Percentiles rank a stretch among this genome's conserved stretches.
These are phyloP conservation scores for Penicillium crystallinum DNA, from an alignment of 495 filamentous ascomycete species.

Conservation along the genomic window DNA sequence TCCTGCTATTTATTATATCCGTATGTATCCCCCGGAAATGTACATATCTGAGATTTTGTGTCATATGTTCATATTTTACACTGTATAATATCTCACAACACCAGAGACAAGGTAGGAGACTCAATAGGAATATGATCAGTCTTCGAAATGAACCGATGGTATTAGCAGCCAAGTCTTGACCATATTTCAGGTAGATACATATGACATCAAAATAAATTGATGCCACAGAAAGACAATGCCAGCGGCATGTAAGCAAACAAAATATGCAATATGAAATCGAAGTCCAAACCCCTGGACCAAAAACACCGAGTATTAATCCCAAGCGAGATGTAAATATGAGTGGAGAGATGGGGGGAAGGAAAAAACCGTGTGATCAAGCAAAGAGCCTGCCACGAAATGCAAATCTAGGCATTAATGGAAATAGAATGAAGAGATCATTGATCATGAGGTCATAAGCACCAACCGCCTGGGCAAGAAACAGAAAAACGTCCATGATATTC, in stretches of 20 bases:
- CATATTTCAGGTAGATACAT: neutral
- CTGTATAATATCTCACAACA: neutral
- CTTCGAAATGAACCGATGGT: too few species aligned
- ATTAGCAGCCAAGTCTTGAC: neutral
- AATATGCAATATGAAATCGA: neutral
- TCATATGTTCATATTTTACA: neutral
- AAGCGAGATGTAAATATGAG: neutral
- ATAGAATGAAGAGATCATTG: neutral
- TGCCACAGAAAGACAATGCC: neutral
- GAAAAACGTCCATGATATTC: neutral
- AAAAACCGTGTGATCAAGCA: neutral
- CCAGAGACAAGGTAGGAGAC: too few species aligned
- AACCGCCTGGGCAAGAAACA: neutral
- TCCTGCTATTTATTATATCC: neutral
- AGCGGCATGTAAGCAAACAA: neutral
- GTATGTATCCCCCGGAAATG: neutral
- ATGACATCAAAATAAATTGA: neutral
- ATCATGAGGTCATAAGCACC: slow-evolving; percentile 3
- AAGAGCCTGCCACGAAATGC: neutral
- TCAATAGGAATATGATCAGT: too few species aligned
- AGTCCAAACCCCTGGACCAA: neutral
- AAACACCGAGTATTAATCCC: neutral
- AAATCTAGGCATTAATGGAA: neutral
- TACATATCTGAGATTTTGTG: neutral
- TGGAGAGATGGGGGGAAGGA: slow-evolving; percentile 1